Base-by-base conservation (phyloP, 1,284 basidiomycete species). In the Leccinum griseonigrum region DNA sequence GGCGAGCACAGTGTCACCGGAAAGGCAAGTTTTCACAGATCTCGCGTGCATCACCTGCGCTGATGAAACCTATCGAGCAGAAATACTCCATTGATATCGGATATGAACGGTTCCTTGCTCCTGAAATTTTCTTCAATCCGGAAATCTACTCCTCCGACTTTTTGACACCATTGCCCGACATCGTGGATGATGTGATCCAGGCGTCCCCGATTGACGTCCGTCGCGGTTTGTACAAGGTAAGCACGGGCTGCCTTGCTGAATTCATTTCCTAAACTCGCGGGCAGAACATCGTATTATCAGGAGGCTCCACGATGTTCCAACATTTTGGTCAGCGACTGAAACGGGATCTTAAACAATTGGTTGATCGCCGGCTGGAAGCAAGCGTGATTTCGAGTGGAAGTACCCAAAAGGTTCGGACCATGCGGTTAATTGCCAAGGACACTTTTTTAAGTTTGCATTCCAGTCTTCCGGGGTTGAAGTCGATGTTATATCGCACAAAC, bases 51-150 rank as follows among this genome's bases (percentile, higher is more conserved):
- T 29, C n/a, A 6, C 32, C 6, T 53, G 2, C 26, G 31, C 52
- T 60, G n/a, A 67, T 57, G 10, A 3, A 40, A 22, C 1, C 3
- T 28, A 31, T 32, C 10, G 16, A 52, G 22, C 74, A 95, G 90
- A 90, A 92, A 87, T 97, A 97, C 77, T 75, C 82, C 57, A 82
- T 99, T 54, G 97, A 99, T 71, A 88, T 99, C 63, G 97, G 97
- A 22, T 99, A 98, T 78, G 97, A 99, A 77, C 94, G 97, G 40
- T 99, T 99, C 86, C 87, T 99, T 46, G 97, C 97, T 0, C 95
- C 97, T 4, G 97, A 99, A 76, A 97, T 99, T 74, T 98, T 99
- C 82, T 99, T 99, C 85, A 99, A 99, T 79, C 97, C 97, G 11
- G 97, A 99, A 76, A 98, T 99, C 70, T 94, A 92, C 76, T 97